phyloP scores from a whole-genome alignment of 2,329 filamentous ascomycete species.

The Cercospora zeina region DNA sequence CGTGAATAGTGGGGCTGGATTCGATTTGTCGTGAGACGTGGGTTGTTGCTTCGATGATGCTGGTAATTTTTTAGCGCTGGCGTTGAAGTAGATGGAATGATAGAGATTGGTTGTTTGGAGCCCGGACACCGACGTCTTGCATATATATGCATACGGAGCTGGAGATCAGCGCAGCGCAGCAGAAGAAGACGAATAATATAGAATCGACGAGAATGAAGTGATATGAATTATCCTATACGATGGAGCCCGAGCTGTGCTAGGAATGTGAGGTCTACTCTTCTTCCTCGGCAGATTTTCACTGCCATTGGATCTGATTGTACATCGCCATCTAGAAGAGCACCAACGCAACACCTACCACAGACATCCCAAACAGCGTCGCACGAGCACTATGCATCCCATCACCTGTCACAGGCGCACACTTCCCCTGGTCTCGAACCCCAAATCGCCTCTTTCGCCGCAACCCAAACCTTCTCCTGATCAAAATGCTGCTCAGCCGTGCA shows the following conservation, averaged over 20 bases:
- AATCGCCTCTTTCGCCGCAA: not conserved
- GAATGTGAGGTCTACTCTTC: too few relatives aligned
- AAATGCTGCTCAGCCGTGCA: conserved; percentile 35
- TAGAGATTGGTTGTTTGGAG: not conserved
- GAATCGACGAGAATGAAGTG: not conserved
- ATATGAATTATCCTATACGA: not conserved
- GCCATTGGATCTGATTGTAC: too few relatives aligned
- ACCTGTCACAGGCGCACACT: too few relatives aligned
- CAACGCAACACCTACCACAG: not conserved
- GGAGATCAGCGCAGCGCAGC: not conserved
- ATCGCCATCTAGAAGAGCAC: not conserved
- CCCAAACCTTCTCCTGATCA: not conserved
- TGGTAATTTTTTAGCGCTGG: conserved; percentile 8
- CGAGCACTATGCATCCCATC: too few relatives aligned
- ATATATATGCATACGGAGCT: not conserved
- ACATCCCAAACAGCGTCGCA: too few relatives aligned
- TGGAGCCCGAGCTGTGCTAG: not conserved
- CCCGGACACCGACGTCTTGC: too few relatives aligned
- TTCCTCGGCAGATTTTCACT: too few relatives aligned
- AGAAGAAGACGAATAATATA: not conserved
- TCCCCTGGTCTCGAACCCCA: too few relatives aligned
- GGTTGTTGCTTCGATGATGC: not conserved
- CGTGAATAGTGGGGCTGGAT: conserved; percentile 84
- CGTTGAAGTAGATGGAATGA: conserved; percentile 6
- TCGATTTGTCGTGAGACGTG: conserved; percentile 72